phyloP scores from a whole-genome alignment of 768 basidiomycete species.

The Trametes villosa region DNA sequence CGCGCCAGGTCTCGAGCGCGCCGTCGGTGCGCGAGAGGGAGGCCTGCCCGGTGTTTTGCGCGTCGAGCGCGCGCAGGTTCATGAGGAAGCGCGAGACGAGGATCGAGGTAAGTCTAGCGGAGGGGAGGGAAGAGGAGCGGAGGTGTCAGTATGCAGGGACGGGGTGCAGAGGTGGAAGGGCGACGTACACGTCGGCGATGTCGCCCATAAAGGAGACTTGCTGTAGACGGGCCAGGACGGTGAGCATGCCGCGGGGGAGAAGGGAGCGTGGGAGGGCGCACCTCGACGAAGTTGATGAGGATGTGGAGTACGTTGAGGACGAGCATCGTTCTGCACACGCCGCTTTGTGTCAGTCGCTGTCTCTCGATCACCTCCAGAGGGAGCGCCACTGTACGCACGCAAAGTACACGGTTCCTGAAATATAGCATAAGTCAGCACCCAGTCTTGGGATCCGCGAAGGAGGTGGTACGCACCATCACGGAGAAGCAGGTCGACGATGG shows the following conservation, averaged over 20 bases:
- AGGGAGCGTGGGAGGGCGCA: neutral
- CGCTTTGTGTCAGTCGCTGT: too few species aligned
- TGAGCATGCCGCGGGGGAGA: neutral
- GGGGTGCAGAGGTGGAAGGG: neutral
- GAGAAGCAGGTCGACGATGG: slow-evolving; percentile 3
- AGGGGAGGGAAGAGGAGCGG: neutral
- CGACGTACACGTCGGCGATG: neutral
- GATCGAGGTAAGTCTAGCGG: slow-evolving; percentile 7
- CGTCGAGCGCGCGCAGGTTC: slow-evolving; percentile 8
- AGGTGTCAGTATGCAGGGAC: neutral
- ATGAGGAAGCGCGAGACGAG: slow-evolving; percentile 20
- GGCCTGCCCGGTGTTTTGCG: neutral
- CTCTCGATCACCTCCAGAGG: too few species aligned
- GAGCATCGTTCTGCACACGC: neutral
- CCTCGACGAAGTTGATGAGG: slow-evolving; percentile 1
- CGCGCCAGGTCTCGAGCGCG: too few species aligned
- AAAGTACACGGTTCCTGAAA: neutral
- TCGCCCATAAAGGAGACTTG: slow-evolving; percentile 5
- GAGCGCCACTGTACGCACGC: too few species aligned
- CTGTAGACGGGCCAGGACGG: neutral
- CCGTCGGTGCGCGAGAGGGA: too few species aligned
- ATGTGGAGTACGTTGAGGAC: slow-evolving; percentile 9
- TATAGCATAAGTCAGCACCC: too few species aligned
- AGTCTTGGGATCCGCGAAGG: slow-evolving; percentile 7
- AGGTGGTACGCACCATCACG: slow-evolving; percentile 5